A percentile compares a stretch with the other conserved stretches of the same genome.
phyloP scores from a whole-genome alignment of 108 stramenopile species.

The Pseudonitzschia multistriata region DNA sequence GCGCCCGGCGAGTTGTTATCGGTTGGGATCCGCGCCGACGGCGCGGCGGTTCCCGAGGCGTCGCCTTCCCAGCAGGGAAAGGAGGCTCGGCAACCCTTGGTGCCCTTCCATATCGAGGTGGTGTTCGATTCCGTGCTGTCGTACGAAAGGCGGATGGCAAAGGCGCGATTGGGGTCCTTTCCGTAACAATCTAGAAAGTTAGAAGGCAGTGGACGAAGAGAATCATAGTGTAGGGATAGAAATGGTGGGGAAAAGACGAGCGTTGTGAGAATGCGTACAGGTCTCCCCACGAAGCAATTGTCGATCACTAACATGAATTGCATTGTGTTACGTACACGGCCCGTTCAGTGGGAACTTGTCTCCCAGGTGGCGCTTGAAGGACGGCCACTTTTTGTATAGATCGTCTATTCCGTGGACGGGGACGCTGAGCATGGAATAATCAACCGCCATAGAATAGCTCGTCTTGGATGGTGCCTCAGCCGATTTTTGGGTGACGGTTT shows the following conservation, averaged over 20 bases:
- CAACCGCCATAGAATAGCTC: neutral
- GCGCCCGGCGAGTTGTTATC: neutral
- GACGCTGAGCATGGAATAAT: constrained; percentile 9
- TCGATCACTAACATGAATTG: neutral
- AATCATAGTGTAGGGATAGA: neutral
- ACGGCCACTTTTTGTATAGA: constrained; percentile 24
- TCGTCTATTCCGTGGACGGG: neutral
- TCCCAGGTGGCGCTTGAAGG: constrained; percentile 20
- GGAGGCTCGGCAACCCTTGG: constrained; percentile 11
- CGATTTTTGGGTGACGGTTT: neutral
- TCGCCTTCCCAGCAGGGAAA: constrained; percentile 27
- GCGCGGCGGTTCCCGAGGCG: neutral
- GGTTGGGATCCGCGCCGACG: constrained; percentile 3
- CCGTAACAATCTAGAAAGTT: constrained; percentile 20
- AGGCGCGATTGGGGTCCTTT: constrained; percentile 23
- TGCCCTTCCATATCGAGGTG: constrained; percentile 10
- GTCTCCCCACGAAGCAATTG: too few relatives aligned
- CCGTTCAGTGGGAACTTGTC: constrained; percentile 21
- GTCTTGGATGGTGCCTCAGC: neutral
- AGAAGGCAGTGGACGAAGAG: too few relatives aligned
- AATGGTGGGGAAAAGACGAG: neutral
- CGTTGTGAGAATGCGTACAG: neutral
- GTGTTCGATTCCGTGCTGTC: neutral
- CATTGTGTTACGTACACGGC: constrained; percentile 11
- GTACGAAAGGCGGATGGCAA: constrained; percentile 6